Base-by-base conservation (phyloP, 2,329 filamentous ascomycete species). In the Zasmidium angulare region DNA sequence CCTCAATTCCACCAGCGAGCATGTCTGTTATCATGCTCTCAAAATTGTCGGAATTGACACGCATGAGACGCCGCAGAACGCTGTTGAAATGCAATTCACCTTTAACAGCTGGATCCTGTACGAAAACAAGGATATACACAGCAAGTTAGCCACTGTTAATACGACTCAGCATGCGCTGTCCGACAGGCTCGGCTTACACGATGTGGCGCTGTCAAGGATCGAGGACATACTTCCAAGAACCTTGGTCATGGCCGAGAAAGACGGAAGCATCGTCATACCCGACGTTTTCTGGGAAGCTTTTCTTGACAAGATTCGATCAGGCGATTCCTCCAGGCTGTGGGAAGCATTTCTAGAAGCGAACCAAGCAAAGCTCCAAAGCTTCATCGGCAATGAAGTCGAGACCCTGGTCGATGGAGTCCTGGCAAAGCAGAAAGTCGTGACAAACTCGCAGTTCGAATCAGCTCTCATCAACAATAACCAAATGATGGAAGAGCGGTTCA, bases 281-380 rank as follows among this genome's bases (percentile, higher is more conserved):
- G 78, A 84, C 22, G 81, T 85, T 2, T 89, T 91, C 60, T 91
- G 85, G 83, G 78, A 84, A 57, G 88, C 87, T 0, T 71, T 91
- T 9, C 77, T 79, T 22, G 81, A 82, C 55, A 78, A 82, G 58
- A 81, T 89, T 50, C 75, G 75, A 20, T 71, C 76, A 1, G 82
- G 84, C 47, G 75, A 75, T 1, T 73, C 75, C 26, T 66, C 84
- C 2, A 64, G 63, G 9, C 57, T 69, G 0, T 74, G 69, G 68
- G 56, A 71, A 20, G 53, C 62, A 4, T 72, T 73, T 48, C 55
- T 74, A 26, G 26, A 57, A 11, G 23, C 56, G 22, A 76, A 82
- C 36, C 75, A 76, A 26, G 70, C 73, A 2, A 69, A 72, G 1
- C 68, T 77, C 17, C 71, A 70, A 3, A 62, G 2, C 79, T 79